phyloP scores from a whole-genome alignment of 2,329 filamentous ascomycete genomes.

The Gaeumannomyces sp. region DNA sequence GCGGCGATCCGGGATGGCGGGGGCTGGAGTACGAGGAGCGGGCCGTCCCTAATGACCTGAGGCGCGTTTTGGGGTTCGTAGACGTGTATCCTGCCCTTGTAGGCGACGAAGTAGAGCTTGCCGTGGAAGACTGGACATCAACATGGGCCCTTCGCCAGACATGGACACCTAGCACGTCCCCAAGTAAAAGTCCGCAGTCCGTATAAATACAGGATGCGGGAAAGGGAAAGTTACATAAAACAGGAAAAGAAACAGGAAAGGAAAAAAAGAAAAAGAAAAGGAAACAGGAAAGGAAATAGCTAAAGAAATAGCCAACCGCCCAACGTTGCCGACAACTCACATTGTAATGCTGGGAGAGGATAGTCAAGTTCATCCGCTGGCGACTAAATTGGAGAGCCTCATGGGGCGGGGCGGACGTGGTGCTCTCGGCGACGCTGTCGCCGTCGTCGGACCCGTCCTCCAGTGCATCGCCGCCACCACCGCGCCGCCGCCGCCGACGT shows the following conservation, averaged over 20 bases:
- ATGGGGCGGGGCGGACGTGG: not conserved
- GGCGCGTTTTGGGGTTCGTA: conserved; percentile 43
- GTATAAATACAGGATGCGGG: too few species aligned
- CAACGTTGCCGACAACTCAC: conserved; percentile 25
- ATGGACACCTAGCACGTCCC: not conserved
- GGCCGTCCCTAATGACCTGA: conserved; percentile 41
- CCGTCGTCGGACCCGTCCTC: not conserved
- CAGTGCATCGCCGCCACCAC: conserved; percentile 3
- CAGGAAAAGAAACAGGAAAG: too few species aligned
- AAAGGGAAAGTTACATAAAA: too few species aligned
- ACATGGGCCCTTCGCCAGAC: not conserved
- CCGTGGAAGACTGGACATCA: not conserved
- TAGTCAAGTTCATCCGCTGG: conserved; percentile 48
- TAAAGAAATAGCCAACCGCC: too few species aligned
- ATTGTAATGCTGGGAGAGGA: conserved; percentile 51
- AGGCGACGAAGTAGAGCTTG: conserved; percentile 57
- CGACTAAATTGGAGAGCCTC: conserved; percentile 16
- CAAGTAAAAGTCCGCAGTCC: too few species aligned
- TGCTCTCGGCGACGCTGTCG: not conserved
- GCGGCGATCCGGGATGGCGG: conserved; percentile 32
- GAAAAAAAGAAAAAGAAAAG: too few species aligned
- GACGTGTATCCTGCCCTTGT: conserved; percentile 50
- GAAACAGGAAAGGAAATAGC: too few species aligned
- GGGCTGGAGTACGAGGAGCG: conserved; percentile 45
- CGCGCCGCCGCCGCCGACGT: not conserved